phyloP scores from a whole-genome alignment of 2,329 filamentous ascomycete genomes.

The Ophiostoma ips region DNA sequence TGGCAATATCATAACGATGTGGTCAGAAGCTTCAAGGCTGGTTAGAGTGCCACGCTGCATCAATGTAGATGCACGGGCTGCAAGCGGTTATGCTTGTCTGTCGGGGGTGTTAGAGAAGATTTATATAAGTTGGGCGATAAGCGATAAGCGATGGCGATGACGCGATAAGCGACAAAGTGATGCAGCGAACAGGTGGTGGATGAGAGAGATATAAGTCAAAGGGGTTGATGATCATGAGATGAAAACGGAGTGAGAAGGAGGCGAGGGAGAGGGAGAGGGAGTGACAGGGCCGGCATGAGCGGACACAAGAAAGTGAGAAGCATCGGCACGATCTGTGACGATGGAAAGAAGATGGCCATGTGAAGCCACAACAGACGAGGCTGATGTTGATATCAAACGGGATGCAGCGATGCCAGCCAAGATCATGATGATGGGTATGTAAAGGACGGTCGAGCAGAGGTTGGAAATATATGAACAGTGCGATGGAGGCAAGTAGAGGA shows the following conservation, averaged over 20 bases:
- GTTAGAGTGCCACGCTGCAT: constrained; percentile 5
- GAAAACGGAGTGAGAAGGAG: not conserved
- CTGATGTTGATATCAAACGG: too few relatives aligned
- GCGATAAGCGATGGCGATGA: not conserved
- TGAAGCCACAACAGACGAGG: too few relatives aligned
- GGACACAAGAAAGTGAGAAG: too few relatives aligned
- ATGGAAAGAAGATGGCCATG: too few relatives aligned
- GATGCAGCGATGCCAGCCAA: too few relatives aligned
- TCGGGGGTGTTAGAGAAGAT: not conserved
- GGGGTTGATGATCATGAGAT: not conserved
- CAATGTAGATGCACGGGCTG: not conserved
- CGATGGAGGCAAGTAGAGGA: not conserved
- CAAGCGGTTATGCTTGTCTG: not conserved
- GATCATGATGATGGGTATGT: too few relatives aligned
- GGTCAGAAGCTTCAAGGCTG: constrained; percentile 8
- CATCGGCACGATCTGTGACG: too few relatives aligned
- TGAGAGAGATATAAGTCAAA: too few relatives aligned
- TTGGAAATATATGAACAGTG: not conserved
- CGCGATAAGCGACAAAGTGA: not conserved
- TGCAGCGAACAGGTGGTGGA: not conserved
- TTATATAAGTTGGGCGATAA: too few relatives aligned
- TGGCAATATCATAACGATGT: constrained; percentile 25
- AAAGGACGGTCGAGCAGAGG: too few relatives aligned
- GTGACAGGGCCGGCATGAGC: too few relatives aligned
- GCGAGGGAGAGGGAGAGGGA: too few relatives aligned